These are phyloP conservation scores for Neurospora hispaniola DNA, from an alignment of 495 filamentous ascomycete genomes.

Conservation along the genomic window DNA sequence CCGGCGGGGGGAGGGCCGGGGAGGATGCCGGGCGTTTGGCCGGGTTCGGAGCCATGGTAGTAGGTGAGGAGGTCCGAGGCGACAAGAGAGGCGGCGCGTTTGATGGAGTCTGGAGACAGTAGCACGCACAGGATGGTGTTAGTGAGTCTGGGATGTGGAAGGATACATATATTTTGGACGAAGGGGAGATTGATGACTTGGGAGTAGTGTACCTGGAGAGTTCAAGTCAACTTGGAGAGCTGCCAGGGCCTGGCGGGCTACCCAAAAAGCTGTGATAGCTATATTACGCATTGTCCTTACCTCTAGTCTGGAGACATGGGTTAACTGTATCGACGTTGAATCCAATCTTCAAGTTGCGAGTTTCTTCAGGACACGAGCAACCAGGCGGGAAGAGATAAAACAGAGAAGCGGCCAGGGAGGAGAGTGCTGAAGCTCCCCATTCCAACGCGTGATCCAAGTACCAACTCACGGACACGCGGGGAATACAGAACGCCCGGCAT, in stretches of 20 bases:
- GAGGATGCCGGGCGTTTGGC: slow-evolving; percentile 53
- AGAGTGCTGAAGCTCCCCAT: neutral
- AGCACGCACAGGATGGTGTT: neutral
- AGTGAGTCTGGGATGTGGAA: neutral
- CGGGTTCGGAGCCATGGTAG: slow-evolving; percentile 51
- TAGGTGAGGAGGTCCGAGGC: slow-evolving; percentile 52
- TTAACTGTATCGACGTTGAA: neutral
- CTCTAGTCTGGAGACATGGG: neutral
- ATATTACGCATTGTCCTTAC: neutral
- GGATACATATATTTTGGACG: too few species aligned
- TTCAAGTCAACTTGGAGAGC: slow-evolving; percentile 13
- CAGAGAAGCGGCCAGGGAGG: neutral
- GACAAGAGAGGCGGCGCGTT: slow-evolving; percentile 45
- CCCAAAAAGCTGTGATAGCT: neutral
- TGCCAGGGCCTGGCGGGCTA: slow-evolving; percentile 1
- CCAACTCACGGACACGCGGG: neutral
- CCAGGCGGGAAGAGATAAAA: neutral
- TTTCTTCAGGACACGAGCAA: neutral
- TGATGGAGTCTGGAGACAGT: slow-evolving; percentile 44
- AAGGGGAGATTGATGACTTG: neutral
- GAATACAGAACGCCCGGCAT: neutral
- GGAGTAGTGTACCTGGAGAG: slow-evolving; percentile 5
- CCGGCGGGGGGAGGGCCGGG: slow-evolving; percentile 37
- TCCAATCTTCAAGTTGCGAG: neutral
- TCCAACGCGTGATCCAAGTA: neutral